These are phyloP conservation scores for Remersonia thermophila DNA, from an alignment of 2,329 filamentous ascomycete genomes.

Conservation along the genomic window DNA sequence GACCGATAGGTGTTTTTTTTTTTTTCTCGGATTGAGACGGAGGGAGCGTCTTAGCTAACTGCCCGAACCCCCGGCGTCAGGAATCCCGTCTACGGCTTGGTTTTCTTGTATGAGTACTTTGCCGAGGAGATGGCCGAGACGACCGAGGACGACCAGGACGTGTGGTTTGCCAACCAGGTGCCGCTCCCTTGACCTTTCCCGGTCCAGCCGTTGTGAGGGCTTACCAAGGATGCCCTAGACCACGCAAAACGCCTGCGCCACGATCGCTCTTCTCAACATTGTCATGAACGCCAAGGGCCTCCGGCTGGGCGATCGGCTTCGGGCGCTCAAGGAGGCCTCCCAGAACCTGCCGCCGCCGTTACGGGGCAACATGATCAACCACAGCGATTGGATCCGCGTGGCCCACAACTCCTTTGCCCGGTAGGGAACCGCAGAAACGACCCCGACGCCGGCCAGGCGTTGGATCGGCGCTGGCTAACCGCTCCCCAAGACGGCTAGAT, in stretches of 20 bases:
- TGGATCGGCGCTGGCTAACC: neutral
- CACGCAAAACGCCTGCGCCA: slow-evolving; percentile 75
- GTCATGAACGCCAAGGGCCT: slow-evolving; percentile 67
- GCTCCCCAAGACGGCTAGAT: slow-evolving; percentile 52
- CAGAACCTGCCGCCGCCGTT: slow-evolving; percentile 54
- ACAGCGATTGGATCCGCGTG: slow-evolving; percentile 62
- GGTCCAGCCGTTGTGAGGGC: neutral
- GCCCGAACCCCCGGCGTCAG: slow-evolving; percentile 29
- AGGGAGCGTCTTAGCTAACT: too few relatives aligned
- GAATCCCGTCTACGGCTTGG: slow-evolving; percentile 68
- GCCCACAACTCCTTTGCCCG: slow-evolving; percentile 83
- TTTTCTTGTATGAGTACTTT: slow-evolving; percentile 71
- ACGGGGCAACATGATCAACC: slow-evolving; percentile 63
- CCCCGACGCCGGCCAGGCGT: too few relatives aligned
- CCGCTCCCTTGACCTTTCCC: slow-evolving; percentile 10
- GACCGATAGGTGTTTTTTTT: too few relatives aligned
- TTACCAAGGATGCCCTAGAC: slow-evolving; percentile 38
- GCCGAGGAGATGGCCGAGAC: slow-evolving; percentile 39
- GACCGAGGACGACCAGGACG: slow-evolving; percentile 42
- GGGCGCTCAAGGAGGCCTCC: slow-evolving; percentile 62
- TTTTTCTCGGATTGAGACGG: too few relatives aligned
- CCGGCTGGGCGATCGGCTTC: slow-evolving; percentile 57
- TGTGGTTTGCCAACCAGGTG: slow-evolving; percentile 95
- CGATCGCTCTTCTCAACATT: slow-evolving; percentile 86
- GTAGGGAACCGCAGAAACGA: too few relatives aligned